Conservation (phyloP, 2,329 filamentous ascomycete species). For the Exophiala dermatitidis region DNA sequence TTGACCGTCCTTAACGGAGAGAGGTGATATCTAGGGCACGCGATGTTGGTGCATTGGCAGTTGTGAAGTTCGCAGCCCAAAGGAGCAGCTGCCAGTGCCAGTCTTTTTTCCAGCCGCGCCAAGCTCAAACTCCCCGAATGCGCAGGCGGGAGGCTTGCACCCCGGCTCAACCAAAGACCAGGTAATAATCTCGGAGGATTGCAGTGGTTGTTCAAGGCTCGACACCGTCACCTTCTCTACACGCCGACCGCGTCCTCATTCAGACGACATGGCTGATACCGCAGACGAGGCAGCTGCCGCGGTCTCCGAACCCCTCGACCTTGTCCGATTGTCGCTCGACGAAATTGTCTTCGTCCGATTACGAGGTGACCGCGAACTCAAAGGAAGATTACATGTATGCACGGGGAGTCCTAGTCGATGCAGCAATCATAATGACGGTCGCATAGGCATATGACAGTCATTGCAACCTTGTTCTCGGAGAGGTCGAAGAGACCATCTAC, state of each 20-base stretch:
- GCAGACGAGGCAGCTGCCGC: conserved; percentile 62
- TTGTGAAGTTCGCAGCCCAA: neutral
- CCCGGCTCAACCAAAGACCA: no score
- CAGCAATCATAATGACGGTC: conserved; percentile 20
- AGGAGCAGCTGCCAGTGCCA: neutral
- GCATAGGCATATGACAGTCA: conserved; percentile 91
- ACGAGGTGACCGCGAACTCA: conserved; percentile 87
- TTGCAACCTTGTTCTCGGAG: conserved; percentile 91
- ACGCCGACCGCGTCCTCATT: neutral
- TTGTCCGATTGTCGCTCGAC: conserved; percentile 84
- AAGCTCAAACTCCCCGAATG: neutral
- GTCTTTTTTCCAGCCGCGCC: neutral
- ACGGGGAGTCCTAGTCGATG: neutral
- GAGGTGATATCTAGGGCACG: neutral
- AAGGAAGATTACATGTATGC: conserved; percentile 86
- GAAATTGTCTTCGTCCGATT: conserved; percentile 97
- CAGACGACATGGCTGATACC: conserved; percentile 65
- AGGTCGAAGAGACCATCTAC: conserved; percentile 96
- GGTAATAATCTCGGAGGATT: no score
- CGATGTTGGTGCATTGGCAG: neutral
- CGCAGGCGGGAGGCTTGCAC: neutral
- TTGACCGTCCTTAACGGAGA: neutral
- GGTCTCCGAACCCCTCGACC: conserved; percentile 86
- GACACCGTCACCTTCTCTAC: neutral
- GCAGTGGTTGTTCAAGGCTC: no score